Percentiles rank a stretch among this genome's conserved stretches.
phyloP scores from a whole-genome alignment of 331 rosid genomes.

The Prunus yedoensis region DNA sequence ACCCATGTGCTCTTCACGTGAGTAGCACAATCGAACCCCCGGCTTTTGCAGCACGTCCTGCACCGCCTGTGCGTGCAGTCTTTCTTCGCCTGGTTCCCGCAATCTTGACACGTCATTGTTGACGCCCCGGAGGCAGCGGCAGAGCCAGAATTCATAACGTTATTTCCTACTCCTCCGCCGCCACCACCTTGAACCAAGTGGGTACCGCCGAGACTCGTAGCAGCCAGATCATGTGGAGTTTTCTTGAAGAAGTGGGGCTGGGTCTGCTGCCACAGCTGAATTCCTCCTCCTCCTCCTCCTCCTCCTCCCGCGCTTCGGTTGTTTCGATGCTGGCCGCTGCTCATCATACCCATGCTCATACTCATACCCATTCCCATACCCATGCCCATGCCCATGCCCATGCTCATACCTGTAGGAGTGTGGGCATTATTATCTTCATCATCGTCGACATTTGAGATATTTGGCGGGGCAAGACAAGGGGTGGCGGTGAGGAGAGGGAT shows the following conservation, averaged over 20 bases:
- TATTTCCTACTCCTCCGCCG: constrained; percentile 11
- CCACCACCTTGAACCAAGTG: constrained; percentile 29
- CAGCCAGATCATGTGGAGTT: background rate
- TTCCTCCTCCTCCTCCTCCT: constrained; percentile 53
- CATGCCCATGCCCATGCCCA: constrained; percentile 9
- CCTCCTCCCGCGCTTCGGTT: constrained; percentile 16
- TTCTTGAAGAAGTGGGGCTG: constrained; percentile 53
- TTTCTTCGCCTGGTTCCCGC: constrained; percentile 96
- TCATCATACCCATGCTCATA: background rate
- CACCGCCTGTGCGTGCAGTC: constrained; percentile 81
- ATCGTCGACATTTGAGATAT: constrained; percentile 6
- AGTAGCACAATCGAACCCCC: constrained; percentile 87
- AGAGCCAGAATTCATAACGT: constrained; percentile 5
- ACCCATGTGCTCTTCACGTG: constrained; percentile 99
- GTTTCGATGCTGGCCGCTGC: background rate
- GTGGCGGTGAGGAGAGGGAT: constrained; percentile 65
- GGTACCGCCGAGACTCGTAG: constrained; percentile 18
- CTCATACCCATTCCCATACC: background rate
- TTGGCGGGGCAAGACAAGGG: constrained; percentile 36
- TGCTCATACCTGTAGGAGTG: background rate
- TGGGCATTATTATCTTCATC: background rate
- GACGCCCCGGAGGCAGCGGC: constrained; percentile 30
- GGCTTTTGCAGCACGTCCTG: constrained; percentile 89
- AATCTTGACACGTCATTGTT: constrained; percentile 75
- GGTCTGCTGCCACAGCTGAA: constrained; percentile 73